Base-by-base conservation (phyloP, 2,329 filamentous ascomycete species). In the Cryphonectria radicalis region DNA sequence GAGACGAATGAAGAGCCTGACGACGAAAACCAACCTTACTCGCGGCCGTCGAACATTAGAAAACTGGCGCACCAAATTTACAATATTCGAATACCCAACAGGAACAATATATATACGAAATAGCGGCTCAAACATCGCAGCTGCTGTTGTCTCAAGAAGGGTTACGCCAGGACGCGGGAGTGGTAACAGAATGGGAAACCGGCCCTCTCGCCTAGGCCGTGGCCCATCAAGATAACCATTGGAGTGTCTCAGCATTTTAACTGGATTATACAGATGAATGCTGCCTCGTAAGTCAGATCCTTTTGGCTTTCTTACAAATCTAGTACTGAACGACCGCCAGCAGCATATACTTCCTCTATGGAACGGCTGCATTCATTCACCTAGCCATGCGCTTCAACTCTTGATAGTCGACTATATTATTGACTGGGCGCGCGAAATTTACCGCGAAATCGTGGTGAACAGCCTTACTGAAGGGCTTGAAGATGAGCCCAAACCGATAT, bases 321-420 rank as follows among this genome's bases (percentile, higher is more conserved):
- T 62, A 32, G 32, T 32, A 62, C 57, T 62, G 57, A 62, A 62
- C n/a, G 57, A 62, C 57, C n/a, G 57, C 57, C 57, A 11, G 25
- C 5, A 64, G 63, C 63, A 64, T 42, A 43, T 64, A 64, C 63
- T 64, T 64, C 63, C 63, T 40, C 32, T 64, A 43, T 64, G 62
- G 62, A 35, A 64, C 28, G 62, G 62, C 32, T 43, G 62, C 13
- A 64, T 64, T 43, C 32, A 64, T 37, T 64, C 62, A 37, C 32
- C 37, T 19, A 43, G 40, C 62, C 62, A 22, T 40, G 62, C 62
- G 35, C 62, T 64, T 14, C 62, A 64, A 43, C 40, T 64, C 3
- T 64, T 64, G 62, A 35, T 64, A 17, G 17, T 43, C 28, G 62
- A 64, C 62, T 64, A 64, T 40, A 64, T 64, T n/a, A 19, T 64